phyloP scores from a whole-genome alignment of 1,284 basidiomycete species.

The Cryptococcus depauperatus region DNA sequence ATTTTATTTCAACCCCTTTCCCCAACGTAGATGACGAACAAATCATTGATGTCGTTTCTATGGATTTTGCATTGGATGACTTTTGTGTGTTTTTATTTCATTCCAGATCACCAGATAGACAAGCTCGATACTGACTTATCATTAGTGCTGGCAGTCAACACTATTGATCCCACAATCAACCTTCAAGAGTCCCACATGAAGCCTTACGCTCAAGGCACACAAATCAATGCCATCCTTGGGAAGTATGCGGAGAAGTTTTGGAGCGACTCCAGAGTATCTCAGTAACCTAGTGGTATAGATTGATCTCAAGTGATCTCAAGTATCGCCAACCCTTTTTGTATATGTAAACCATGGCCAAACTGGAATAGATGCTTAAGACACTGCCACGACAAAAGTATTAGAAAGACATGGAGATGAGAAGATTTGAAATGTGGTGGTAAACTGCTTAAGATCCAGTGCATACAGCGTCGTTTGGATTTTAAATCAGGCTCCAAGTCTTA shows the following conservation, averaged over 20 bases:
- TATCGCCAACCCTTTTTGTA: too few species aligned
- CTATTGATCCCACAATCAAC: conserved; percentile 26
- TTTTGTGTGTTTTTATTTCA: conserved; percentile 28
- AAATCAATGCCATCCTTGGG: conserved; percentile 38
- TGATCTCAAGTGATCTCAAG: too few species aligned
- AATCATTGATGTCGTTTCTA: conserved; percentile 37
- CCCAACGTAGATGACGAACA: conserved; percentile 32
- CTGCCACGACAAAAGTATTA: too few species aligned
- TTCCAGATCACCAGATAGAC: not conserved
- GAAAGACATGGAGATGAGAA: too few species aligned
- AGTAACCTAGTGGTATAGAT: too few species aligned
- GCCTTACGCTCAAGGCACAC: conserved; percentile 35
- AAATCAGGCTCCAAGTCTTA: too few species aligned
- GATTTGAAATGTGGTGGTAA: too few species aligned
- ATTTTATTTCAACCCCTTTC: conserved; percentile 37
- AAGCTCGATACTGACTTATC: conserved; percentile 1
- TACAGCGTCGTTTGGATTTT: too few species aligned
- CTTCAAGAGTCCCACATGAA: conserved; percentile 26
- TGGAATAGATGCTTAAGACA: too few species aligned
- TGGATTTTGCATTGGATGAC: conserved; percentile 44
- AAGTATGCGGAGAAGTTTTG: conserved; percentile 29
- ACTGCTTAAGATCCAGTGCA: too few species aligned
- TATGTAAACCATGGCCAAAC: too few species aligned
- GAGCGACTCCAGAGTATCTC: too few species aligned
- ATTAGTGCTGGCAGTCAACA: conserved; percentile 32